Conservation (phyloP, 495 filamentous ascomycete genomes). For the Clohesyomyces aquaticus region DNA sequence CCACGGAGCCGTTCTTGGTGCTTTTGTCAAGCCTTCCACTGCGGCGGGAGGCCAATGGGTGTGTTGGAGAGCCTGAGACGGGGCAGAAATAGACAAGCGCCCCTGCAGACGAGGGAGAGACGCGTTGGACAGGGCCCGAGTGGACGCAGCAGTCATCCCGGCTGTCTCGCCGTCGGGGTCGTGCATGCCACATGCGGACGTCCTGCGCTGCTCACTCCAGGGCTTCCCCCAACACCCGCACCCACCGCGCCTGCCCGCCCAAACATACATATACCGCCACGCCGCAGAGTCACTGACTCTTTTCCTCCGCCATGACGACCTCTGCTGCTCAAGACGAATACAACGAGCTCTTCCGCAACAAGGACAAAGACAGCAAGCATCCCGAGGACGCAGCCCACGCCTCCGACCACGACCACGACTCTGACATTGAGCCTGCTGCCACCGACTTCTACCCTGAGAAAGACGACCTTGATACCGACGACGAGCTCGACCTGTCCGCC, state of each 20-base stretch:
- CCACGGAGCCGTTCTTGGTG: neutral
- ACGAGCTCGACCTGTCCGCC: constrained; percentile 57
- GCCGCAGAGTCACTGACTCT: constrained; percentile 10
- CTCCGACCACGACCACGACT: constrained; percentile 40
- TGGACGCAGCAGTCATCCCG: neutral
- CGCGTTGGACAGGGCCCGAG: neutral
- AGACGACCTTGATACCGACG: constrained; percentile 58
- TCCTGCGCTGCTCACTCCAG: too few species aligned
- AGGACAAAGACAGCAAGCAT: constrained; percentile 54
- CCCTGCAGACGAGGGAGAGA: constrained; percentile 9
- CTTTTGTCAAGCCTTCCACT: constrained; percentile 26
- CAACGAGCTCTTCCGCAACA: constrained; percentile 68
- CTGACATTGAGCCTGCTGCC: constrained; percentile 41
- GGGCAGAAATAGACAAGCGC: constrained; percentile 9
- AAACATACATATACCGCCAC: constrained; percentile 30
- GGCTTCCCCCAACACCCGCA: constrained; percentile 23
- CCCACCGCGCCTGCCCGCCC: constrained; percentile 2
- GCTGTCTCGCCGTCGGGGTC: neutral
- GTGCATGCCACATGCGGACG: neutral
- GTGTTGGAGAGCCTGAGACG: too few species aligned
- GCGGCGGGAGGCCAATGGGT: constrained; percentile 25
- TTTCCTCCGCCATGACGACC: constrained; percentile 41
- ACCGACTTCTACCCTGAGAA: constrained; percentile 31
- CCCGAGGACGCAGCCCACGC: constrained; percentile 57
- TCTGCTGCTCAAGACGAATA: constrained; percentile 83